Base-by-base conservation (phyloP, 345 rosid genomes). In the Isatis tinctoria region DNA sequence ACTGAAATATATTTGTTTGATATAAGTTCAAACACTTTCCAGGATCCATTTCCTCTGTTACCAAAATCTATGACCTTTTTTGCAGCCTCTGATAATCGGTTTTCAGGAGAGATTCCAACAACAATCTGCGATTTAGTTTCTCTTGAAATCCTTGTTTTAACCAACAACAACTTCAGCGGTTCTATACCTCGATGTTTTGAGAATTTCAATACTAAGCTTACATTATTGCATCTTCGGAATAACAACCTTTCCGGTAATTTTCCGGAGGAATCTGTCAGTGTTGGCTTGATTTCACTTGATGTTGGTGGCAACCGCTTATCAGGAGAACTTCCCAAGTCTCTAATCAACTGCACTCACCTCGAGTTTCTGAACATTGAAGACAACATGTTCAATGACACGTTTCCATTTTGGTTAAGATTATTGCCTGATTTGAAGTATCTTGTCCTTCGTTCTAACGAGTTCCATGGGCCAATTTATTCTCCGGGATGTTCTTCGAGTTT, bases 281-380 rank as follows among this genome's bases (percentile, higher is more conserved):
- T 0, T 24, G 0, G 0, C 6, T 30, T 73, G n/a, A 43, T 0
- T 24, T 73, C 71, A n/a, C 11, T 56, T 45, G 78, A 67, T 27
- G 9, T 67, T 47, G 65, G 79, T 59, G 1, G 1, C 49, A 87
- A 83, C 60, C n/a, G 0, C 10, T 45, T 87, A 0, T 53, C 36
- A 20, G 91, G 87, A 8, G 24, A 0, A 27, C 35, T 87, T 18
- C 80, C 85, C 2, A 58, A 22, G 57, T 82, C 85, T 12, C 6
- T 88, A 28, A 60, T 35, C 16, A 86, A 66, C 3, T 85, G 87
- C 22, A 35, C 3, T 13, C 10, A 0, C 8, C 59, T 88, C 37
- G 81, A 84, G 75, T 79, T 86, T 54, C 6, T 86, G 8, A 71
- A 81, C 54, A 32, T 88, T 6, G 87, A 83, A 1, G 67, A 70